Conservation (phyloP, 2,329 filamentous ascomycete genomes). For the Penicillium janthinellum region DNA sequence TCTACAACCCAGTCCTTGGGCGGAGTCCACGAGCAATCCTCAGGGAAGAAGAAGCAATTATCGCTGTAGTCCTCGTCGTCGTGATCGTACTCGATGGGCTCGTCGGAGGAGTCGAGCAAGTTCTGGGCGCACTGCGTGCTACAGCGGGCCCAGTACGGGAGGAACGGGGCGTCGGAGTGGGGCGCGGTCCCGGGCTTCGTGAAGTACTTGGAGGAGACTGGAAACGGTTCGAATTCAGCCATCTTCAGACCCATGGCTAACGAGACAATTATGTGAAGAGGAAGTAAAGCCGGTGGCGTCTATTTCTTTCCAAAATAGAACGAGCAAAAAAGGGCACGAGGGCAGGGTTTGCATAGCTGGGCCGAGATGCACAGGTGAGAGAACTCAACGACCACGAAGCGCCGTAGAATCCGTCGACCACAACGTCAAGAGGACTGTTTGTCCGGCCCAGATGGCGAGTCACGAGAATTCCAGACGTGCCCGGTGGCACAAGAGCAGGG, state of each 20-base stretch:
- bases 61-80: slow-evolving; percentile 46
- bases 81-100: slow-evolving; percentile 48
- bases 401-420: slow-evolving; percentile 3
- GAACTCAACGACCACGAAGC: slow-evolving; percentile 4
- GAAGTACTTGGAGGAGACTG: slow-evolving; percentile 23
- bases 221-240: slow-evolving; percentile 31
- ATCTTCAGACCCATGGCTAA: slow-evolving; percentile 27
- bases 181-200: slow-evolving; percentile 16
- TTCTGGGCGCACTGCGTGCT: slow-evolving; percentile 43
- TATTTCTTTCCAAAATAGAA: slow-evolving; percentile 9
- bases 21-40: slow-evolving; percentile 46
- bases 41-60: slow-evolving; percentile 48
- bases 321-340: slow-evolving; percentile 7
- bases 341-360: slow-evolving; percentile 18
- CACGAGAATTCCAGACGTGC: slow-evolving; percentile 18
- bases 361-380: background rate
- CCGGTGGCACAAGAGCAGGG: slow-evolving; percentile 19
- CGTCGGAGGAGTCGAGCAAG: slow-evolving; percentile 41
- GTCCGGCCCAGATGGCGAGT: slow-evolving; percentile 19
- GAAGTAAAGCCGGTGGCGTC: background rate
- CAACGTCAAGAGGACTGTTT: slow-evolving; percentile 3
- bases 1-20: slow-evolving; percentile 35
- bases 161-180: slow-evolving; percentile 27
- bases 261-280: background rate
- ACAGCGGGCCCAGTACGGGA: slow-evolving; percentile 45